These are phyloP conservation scores for Cokeromyces recurvatus DNA, from an alignment of 371 early-diverging fungal species.

Conservation along the genomic window DNA sequence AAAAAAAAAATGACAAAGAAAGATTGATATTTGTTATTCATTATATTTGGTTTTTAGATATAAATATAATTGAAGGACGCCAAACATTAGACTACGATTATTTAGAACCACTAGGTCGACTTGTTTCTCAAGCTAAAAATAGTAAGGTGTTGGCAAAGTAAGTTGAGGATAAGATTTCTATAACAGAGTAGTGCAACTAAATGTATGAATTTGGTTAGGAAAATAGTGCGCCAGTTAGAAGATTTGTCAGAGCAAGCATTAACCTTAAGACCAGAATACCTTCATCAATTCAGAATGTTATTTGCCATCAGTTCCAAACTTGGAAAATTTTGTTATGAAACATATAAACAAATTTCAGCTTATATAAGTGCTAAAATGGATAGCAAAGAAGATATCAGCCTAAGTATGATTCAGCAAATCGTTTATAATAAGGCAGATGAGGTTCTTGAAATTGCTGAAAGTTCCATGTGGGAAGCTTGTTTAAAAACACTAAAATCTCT, in stretches of 20 bases:
- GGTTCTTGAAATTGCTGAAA: slow-evolving; percentile 49
- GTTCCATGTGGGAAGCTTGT: slow-evolving; percentile 61
- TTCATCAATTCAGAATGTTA: slow-evolving; percentile 48
- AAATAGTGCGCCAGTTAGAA: slow-evolving; percentile 62
- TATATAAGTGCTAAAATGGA: slow-evolving; percentile 33
- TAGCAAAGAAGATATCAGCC: slow-evolving; percentile 40
- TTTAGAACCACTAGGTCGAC: slow-evolving; percentile 49
- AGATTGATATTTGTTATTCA: no score
- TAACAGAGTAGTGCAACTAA: not conserved
- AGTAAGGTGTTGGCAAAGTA: slow-evolving; percentile 57
- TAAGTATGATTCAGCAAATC: slow-evolving; percentile 42
- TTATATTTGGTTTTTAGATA: no score
- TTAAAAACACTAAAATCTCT: slow-evolving; percentile 46
- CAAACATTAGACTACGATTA: slow-evolving; percentile 55
- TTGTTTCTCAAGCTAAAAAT: slow-evolving; percentile 57
- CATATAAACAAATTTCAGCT: slow-evolving; percentile 24
- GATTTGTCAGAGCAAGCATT: slow-evolving; percentile 58
- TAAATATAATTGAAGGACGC: slow-evolving; percentile 34
- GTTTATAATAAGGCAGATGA: slow-evolving; percentile 50
- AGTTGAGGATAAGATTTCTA: not conserved
- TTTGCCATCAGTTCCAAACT: slow-evolving; percentile 48
- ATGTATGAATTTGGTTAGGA: slow-evolving; percentile 18
- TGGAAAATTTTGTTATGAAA: slow-evolving; percentile 41
- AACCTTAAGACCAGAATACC: slow-evolving; percentile 48
- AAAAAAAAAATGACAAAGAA: no score